Evolutionary conservation across 139 green algal species (phyloP).

Genomic region (Trebouxia sp.): DNA sequence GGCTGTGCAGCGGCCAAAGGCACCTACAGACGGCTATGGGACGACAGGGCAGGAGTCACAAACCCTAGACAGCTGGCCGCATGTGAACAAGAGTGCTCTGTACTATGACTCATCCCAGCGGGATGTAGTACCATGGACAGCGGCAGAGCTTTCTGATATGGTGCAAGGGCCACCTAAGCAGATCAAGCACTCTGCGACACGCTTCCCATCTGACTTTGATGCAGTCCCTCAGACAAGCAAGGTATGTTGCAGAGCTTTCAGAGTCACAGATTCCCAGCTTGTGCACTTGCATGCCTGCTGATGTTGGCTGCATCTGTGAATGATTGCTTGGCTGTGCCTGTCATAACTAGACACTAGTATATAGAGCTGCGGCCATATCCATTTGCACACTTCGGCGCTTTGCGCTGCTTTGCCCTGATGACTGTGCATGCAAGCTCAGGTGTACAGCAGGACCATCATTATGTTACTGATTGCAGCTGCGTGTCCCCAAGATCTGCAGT

Average conservation of each 20-base stretch:
- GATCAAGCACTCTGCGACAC: conserved; percentile 43
- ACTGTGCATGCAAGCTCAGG: too few relatives aligned
- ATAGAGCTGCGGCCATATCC: too few relatives aligned
- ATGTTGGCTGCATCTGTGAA: too few relatives aligned
- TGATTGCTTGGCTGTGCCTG: too few relatives aligned
- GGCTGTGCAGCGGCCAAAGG: not conserved
- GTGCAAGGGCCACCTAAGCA: conserved; percentile 68
- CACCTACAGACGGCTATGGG: conserved; percentile 59
- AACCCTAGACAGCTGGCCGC: conserved; percentile 54
- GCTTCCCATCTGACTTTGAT: conserved; percentile 4
- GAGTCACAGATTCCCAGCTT: not conserved
- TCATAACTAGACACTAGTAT: too few relatives aligned
- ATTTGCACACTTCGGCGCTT: too few relatives aligned
- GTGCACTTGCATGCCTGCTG: too few relatives aligned
- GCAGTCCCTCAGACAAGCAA: not conserved
- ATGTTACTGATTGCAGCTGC: too few relatives aligned
- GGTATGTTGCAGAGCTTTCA: not conserved
- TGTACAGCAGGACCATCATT: too few relatives aligned
- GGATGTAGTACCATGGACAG: conserved; percentile 45
- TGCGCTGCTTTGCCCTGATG: too few relatives aligned
- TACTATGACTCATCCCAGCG: conserved; percentile 67
- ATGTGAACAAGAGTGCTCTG: conserved; percentile 67
- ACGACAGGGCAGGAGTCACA: conserved; percentile 65
- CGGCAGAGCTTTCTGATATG: conserved; percentile 52
- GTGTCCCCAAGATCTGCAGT: too few relatives aligned